Evolutionary conservation across 2,329 filamentous ascomycete genomes (phyloP), one percentile per base, ranked within the genome.

Genomic region (Trichoderma endophyticum): DNA sequence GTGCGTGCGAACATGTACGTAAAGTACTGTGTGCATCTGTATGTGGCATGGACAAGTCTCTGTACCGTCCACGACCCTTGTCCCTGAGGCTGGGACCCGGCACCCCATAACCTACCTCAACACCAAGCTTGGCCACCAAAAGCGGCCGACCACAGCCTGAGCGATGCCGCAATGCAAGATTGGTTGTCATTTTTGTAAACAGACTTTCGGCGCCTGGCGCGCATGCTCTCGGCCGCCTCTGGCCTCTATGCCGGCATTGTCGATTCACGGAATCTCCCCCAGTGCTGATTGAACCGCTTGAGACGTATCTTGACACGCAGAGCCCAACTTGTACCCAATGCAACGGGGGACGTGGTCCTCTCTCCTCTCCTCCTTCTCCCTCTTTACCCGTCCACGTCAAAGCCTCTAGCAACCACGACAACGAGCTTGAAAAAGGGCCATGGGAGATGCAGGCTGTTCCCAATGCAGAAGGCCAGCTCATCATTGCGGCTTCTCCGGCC

Each of bases 401-500:
- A 34, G 57, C 28, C 28, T 60, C 57, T 24, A 60, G 28, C 57
- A 60, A 32, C 57, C 18, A 32, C 57, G 43, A 21, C 57, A 60
- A 7, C 18, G 18, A 48, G 51, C 60, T 51, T 36, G 7, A 32
- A 56, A 60, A 65, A 61, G 57, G 24, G 34, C 26, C n/a, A 64
- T 68, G n/a, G 70, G 72, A 74, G 75, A 78, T 75, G 79, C 78
- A 77, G 71, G 74, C 75, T 73, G 76, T 78, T 78, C 79, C 79
- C 73, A 73, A 80, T 78, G 73, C 75, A 78, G 77, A 75, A 78
- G 75, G 79, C 76, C 78, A 80, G 68, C 78, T 79, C 78, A 80
- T 73, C 72, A 34, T 59, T 65, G 69, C 61, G 61, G 70, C 34
- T 66, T 73, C 71, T 70, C 67, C 43, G 63, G 70, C 48, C 21